A percentile compares a stretch with the other conserved stretches of the same genome.
phyloP scores from a whole-genome alignment of 805 yeast species.

The Torulaspora gathmanii region DNA sequence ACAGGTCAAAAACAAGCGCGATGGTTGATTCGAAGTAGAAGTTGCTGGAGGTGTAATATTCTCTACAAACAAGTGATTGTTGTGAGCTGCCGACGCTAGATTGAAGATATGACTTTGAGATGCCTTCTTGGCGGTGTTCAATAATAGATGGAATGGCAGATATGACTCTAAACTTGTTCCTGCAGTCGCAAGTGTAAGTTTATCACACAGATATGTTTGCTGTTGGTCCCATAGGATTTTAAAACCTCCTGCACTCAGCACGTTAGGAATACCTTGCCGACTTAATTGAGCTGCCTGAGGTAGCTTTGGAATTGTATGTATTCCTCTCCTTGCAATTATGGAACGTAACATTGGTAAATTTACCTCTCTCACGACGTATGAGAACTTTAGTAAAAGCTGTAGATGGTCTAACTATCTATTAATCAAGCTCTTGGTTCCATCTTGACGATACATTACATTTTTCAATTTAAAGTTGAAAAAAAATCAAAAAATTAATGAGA shows the following conservation, averaged over 20 bases:
- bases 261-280: conserved; percentile 29
- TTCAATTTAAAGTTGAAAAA: not conserved
- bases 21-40: conserved; percentile 31
- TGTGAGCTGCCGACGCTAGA: conserved; percentile 85
- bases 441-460: not conserved
- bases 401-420: not conserved
- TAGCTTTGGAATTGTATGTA: conserved; percentile 34
- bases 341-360: conserved; percentile 20
- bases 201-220: conserved; percentile 60
- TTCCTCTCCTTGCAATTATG: conserved; percentile 23
- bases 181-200: conserved; percentile 56
- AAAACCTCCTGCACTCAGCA: conserved; percentile 48
- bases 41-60: conserved; percentile 37
- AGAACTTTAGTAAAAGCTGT: not conserved
- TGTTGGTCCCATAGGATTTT: conserved; percentile 75
- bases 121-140: conserved; percentile 62
- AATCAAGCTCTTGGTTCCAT: not conserved
- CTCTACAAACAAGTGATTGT: conserved; percentile 83
- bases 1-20: conserved; percentile 34
- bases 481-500: conserved; percentile 29
- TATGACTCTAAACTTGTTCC: conserved; percentile 80
- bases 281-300: conserved; percentile 17
- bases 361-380: not conserved
- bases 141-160: conserved; percentile 63
- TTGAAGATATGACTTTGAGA: conserved; percentile 68